Evolutionary conservation across 352 stramenopile genomes (phyloP).

Genomic region (Phytophthora aleatoria): DNA sequence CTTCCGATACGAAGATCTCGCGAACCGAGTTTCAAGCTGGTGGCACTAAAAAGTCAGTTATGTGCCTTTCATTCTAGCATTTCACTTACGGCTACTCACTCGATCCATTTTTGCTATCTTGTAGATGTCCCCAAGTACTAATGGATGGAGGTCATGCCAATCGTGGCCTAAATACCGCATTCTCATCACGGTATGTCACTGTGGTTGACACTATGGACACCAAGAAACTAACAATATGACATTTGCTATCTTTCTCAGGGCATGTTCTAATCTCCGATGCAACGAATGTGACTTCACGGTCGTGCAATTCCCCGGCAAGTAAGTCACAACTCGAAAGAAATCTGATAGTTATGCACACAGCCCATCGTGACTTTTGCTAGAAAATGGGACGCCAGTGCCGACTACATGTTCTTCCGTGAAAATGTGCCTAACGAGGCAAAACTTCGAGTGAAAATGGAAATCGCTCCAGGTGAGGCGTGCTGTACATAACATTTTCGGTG

Average conservation of each 20-base stretch:
- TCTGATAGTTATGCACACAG: not conserved
- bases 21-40: slow-evolving; percentile 43
- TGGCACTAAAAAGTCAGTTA: slow-evolving; percentile 64
- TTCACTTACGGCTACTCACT: not conserved
- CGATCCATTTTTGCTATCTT: slow-evolving; percentile 5
- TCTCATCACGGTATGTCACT: slow-evolving; percentile 39
- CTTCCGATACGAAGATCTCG: slow-evolving; percentile 11
- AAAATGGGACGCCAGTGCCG: slow-evolving; percentile 68
- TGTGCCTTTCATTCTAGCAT: not conserved
- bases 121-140: slow-evolving; percentile 60
- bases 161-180: slow-evolving; percentile 61
- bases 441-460: slow-evolving; percentile 68
- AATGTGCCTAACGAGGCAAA: slow-evolving; percentile 78
- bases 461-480: slow-evolving; percentile 39
- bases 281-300: slow-evolving; percentile 86
- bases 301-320: slow-evolving; percentile 77
- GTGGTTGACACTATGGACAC: not conserved
- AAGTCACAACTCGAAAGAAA: slow-evolving; percentile 17
- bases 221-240: no score
- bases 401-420: slow-evolving; percentile 90
- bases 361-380: slow-evolving; percentile 24
- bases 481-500: not conserved
- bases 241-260: slow-evolving; percentile 20
- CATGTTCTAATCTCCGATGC: slow-evolving; percentile 77
- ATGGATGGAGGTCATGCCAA: slow-evolving; percentile 61